Conservation (phyloP, 805 yeast species). For the Ogataea nonfermentans region DNA sequence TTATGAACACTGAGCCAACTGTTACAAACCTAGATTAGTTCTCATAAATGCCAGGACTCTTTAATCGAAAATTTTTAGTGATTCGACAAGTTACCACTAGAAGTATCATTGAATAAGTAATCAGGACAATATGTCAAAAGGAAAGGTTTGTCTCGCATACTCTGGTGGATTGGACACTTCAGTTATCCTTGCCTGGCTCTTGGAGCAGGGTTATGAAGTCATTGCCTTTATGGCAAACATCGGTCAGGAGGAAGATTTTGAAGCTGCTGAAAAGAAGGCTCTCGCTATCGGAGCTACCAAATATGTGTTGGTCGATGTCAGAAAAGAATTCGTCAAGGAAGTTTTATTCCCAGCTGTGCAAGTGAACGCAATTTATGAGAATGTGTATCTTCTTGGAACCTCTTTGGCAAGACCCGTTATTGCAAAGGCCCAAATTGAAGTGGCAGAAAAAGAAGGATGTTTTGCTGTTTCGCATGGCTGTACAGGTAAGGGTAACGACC, state of each 20-base stretch:
- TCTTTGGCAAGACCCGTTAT: conserved; percentile 98
- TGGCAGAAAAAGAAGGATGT: conserved; percentile 96
- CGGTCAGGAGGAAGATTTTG: conserved; percentile 99
- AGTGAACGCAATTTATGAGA: conserved; percentile 96
- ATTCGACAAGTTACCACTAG: not conserved
- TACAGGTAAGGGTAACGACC: conserved; percentile 99
- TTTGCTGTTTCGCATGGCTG: conserved; percentile 99
- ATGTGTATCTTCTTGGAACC: conserved; percentile 94
- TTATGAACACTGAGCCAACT: conserved; percentile 15
- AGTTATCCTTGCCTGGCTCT: conserved; percentile 94
- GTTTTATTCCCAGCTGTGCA: conserved; percentile 96
- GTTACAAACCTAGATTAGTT: too few species aligned
- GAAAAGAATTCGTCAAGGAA: conserved; percentile 90
- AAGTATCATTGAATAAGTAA: not conserved
- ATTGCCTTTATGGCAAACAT: conserved; percentile 97
- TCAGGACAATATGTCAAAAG: conserved; percentile 73
- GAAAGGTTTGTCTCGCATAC: conserved; percentile 98
- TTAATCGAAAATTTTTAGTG: conserved; percentile 4
- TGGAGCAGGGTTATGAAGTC: conserved; percentile 97
- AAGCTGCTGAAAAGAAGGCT: conserved; percentile 94
- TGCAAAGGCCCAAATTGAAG: conserved; percentile 96
- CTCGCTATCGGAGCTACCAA: conserved; percentile 96
- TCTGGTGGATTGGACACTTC: conserved; percentile 99
- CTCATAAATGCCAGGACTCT: too few species aligned
- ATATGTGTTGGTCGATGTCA: conserved; percentile 90